Percentiles rank a stretch among this genome's conserved stretches.
phyloP scores from a whole-genome alignment of 2,329 filamentous ascomycete genomes.

The Neofusicoccum umdonicola region DNA sequence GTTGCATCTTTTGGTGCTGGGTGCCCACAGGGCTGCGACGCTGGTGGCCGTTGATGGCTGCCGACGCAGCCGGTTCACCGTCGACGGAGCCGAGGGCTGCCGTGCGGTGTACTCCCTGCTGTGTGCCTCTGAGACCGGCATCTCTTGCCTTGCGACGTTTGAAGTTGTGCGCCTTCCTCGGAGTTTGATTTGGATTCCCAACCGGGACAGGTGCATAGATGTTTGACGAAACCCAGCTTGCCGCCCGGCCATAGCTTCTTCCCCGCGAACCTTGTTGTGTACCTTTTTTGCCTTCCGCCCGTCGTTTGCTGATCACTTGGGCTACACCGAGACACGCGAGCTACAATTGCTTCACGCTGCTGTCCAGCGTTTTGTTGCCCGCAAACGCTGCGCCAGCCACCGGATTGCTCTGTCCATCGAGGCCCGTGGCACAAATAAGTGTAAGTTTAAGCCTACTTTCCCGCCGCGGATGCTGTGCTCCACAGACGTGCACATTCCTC shows the following conservation, averaged over 20 bases:
- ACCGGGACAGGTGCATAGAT: neutral
- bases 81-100: neutral
- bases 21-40: neutral
- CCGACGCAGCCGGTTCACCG: neutral
- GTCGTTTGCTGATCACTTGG: too few relatives aligned
- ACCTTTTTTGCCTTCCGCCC: too few relatives aligned
- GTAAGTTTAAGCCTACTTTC: neutral
- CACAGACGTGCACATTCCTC: neutral
- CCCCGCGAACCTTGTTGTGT: too few relatives aligned
- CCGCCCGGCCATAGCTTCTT: neutral
- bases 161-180: neutral
- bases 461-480: neutral
- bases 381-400: too few relatives aligned
- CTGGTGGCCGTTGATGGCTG: slow-evolving; percentile 1
- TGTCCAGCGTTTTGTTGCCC: too few relatives aligned
- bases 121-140: neutral
- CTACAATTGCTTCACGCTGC: too few relatives aligned
- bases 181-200: neutral
- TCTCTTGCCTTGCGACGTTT: slow-evolving; percentile 11
- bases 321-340: too few relatives aligned
- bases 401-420: too few relatives aligned
- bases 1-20: neutral
- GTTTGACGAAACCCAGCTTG: neutral
- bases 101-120: neutral
- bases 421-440: neutral